Evolutionary conservation across 1,284 basidiomycete species (phyloP).

Genomic region (Ceratobasidium theobromae): DNA sequence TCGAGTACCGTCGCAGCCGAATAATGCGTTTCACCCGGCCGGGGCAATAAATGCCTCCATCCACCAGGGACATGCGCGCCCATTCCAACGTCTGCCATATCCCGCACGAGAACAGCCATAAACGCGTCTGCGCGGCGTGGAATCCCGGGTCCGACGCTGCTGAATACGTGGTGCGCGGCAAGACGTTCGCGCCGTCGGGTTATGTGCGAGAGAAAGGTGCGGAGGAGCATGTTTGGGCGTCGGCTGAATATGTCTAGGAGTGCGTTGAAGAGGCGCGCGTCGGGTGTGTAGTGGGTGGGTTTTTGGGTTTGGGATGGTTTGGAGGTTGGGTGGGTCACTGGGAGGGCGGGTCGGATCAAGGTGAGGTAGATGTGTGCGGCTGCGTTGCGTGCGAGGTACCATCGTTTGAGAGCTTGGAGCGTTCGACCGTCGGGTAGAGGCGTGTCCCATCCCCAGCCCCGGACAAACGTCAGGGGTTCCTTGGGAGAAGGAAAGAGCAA

Average conservation of each 20-base stretch:
- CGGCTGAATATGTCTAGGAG: conserved; percentile 54
- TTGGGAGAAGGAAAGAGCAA: neutral
- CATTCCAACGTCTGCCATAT: conserved; percentile 23
- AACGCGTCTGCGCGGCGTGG: conserved; percentile 8
- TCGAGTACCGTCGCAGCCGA: no score
- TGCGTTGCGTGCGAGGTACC: conserved; percentile 38
- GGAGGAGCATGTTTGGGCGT: conserved; percentile 40
- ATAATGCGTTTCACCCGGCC: no score
- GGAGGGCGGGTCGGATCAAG: conserved; percentile 19
- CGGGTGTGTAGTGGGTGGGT: conserved; percentile 49
- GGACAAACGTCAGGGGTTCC: neutral
- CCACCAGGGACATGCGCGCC: neutral
- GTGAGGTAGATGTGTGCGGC: conserved; percentile 15
- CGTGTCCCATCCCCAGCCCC: conserved; percentile 43
- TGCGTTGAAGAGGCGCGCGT: conserved; percentile 68
- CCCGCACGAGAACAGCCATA: neutral
- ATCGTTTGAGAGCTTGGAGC: conserved; percentile 37
- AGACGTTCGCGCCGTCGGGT: neutral
- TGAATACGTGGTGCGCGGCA: neutral
- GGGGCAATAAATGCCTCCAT: conserved; percentile 11
- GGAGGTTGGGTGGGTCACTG: neutral
- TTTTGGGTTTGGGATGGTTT: neutral
- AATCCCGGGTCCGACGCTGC: neutral
- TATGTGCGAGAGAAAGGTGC: neutral
- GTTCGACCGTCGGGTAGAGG: conserved; percentile 38